Conservation (phyloP, 805 yeast species). For the Scheffersomyces lignosus region DNA sequence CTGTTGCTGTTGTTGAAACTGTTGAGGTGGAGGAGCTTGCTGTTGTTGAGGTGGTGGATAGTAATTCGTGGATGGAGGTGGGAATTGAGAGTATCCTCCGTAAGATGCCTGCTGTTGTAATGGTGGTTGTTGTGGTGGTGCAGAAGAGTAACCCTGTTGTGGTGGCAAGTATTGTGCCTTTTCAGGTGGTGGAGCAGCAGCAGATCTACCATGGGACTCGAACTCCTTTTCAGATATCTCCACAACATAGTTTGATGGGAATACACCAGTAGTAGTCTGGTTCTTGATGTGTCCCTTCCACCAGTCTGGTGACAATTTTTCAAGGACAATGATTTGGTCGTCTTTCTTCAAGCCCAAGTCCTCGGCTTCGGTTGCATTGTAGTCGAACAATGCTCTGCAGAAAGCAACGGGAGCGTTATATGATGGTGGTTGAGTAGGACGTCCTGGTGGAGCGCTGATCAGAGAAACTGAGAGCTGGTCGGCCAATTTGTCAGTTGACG, state of each 20-base stretch:
- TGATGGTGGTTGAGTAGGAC: constrained; percentile 9
- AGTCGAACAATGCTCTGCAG: constrained; percentile 73
- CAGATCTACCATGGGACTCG: constrained; percentile 5
- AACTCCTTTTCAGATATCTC: constrained; percentile 37
- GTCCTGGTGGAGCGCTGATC: constrained; percentile 20
- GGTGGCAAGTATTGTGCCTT: constrained; percentile 16
- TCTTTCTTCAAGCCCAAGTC: constrained; percentile 69
- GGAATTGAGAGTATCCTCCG: constrained; percentile 44
- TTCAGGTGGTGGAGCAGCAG: constrained; percentile 16
- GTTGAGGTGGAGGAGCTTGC: constrained; percentile 30
- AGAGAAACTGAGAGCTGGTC: constrained; percentile 14
- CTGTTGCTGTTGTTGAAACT: constrained; percentile 20
- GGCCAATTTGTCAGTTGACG: constrained; percentile 13
- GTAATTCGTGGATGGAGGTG: constrained; percentile 51
- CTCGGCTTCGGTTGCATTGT: constrained; percentile 68
- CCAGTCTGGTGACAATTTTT: constrained; percentile 84
- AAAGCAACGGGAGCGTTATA: constrained; percentile 22
- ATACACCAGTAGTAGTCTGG: constrained; percentile 62
- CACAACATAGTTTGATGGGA: constrained; percentile 84
- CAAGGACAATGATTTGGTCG: constrained; percentile 66
- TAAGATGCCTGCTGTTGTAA: constrained; percentile 29
- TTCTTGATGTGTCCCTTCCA: constrained; percentile 68
- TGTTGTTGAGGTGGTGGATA: constrained; percentile 33
- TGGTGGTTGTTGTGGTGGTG: constrained; percentile 18
- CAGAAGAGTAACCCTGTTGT: constrained; percentile 12